Evolutionary conservation across 768 basidiomycete genomes (phyloP).

Genomic region (Hypsizygus marmoreus): DNA sequence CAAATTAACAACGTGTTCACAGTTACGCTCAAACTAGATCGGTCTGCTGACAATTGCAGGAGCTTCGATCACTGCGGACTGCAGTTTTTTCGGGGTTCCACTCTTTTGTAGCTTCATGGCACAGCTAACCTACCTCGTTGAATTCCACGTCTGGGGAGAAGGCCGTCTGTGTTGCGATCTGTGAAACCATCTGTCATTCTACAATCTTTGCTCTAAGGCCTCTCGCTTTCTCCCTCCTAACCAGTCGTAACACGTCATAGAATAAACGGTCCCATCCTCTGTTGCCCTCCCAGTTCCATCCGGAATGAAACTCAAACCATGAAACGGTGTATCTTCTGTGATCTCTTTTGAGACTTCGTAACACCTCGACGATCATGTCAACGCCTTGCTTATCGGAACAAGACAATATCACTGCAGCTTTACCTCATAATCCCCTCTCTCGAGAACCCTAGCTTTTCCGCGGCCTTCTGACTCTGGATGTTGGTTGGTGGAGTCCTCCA

Average conservation of each 20-base stretch:
- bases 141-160: no score
- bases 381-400: background rate
- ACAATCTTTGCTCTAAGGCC: background rate
- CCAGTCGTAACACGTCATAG: conserved; percentile 23
- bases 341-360: conserved; percentile 20
- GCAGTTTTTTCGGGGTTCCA: no score
- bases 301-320: conserved; percentile 7
- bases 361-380: conserved; percentile 11
- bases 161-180: no score
- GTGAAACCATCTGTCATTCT: no score
- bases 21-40: no score
- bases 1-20: no score
- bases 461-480: conserved; percentile 18
- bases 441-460: conserved; percentile 17
- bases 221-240: conserved; percentile 13
- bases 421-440: conserved; percentile 22
- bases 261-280: conserved; percentile 23
- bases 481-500: conserved; percentile 22
- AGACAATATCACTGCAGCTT: background rate
- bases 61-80: no score
- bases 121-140: no score
- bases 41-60: no score
- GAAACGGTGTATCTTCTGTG: conserved; percentile 13
- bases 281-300: conserved; percentile 19
- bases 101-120: no score